These are phyloP conservation scores for Melastoma malabathricum DNA, from an alignment of 345 rosid genomes.

Conservation along the genomic window DNA sequence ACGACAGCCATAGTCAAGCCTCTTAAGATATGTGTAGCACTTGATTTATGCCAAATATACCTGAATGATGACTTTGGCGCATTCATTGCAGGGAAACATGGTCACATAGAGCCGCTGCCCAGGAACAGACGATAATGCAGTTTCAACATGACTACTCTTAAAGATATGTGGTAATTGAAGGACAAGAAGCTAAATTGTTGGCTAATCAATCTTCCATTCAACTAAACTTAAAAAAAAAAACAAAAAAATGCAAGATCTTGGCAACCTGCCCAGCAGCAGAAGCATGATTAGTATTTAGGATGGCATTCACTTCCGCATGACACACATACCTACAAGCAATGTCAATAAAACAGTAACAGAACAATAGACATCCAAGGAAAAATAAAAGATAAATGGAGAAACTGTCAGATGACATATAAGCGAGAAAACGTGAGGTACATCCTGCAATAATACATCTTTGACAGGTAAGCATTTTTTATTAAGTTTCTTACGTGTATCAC, in stretches of 20 bases:
- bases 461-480: too few relatives aligned
- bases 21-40: background rate
- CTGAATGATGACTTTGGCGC: slow-evolving; percentile 96
- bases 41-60: slow-evolving; percentile 14
- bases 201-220: background rate
- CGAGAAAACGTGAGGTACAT: too few relatives aligned
- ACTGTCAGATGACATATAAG: background rate
- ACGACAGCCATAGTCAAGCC: background rate
- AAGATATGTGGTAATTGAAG: background rate
- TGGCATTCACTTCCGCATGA: slow-evolving; percentile 97
- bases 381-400: background rate
- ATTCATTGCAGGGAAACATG: slow-evolving; percentile 98
- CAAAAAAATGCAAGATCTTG: slow-evolving; percentile 3
- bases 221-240: background rate
- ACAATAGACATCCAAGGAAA: background rate
- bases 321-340: slow-evolving; percentile 62
- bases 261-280: slow-evolving; percentile 79
- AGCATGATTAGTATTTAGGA: slow-evolving; percentile 86
- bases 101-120: slow-evolving; percentile 91
- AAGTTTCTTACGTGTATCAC: too few relatives aligned
- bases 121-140: slow-evolving; percentile 6
- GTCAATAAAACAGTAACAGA: background rate
- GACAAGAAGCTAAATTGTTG: background rate
- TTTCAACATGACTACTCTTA: background rate
- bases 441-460: too few relatives aligned